Conservation (phyloP, 75 land plant species). For the Azolla pinnata region DNA sequence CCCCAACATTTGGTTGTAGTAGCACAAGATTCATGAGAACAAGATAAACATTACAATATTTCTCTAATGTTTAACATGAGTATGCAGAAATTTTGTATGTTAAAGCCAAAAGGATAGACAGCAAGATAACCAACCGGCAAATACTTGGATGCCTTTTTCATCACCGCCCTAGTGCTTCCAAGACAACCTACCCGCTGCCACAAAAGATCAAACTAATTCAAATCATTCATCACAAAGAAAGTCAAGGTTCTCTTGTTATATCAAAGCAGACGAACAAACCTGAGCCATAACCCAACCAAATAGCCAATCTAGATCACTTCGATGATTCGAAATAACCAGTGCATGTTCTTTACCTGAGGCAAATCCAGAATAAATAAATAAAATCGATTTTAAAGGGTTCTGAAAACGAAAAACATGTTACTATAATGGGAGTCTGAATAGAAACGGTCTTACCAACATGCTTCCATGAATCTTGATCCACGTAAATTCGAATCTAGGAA, state of each 20-base stretch:
- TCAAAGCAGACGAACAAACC: constrained; percentile 14
- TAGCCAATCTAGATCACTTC: constrained; percentile 51
- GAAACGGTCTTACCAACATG: constrained; percentile 20
- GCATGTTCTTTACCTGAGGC: constrained; percentile 47
- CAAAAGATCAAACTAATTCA: too few species aligned
- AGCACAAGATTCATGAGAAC: too few species aligned
- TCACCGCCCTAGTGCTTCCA: constrained; percentile 41
- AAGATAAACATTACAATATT: too few species aligned
- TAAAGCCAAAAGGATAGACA: too few species aligned
- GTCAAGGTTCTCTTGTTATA: background rate
- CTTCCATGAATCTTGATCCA: constrained; percentile 23
- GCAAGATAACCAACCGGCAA: constrained; percentile 36
- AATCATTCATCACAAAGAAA: too few species aligned
- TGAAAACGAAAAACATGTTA: background rate
- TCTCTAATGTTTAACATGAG: too few species aligned
- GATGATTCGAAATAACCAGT: constrained; percentile 37
- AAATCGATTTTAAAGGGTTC: too few species aligned
- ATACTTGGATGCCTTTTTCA: constrained; percentile 40
- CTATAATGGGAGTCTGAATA: background rate
- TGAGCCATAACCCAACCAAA: constrained; percentile 46
- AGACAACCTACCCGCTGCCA: constrained; percentile 38
- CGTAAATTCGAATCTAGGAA: constrained; percentile 25
- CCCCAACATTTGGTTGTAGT: too few species aligned
- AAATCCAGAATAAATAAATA: background rate
- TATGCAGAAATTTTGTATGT: too few species aligned